These are phyloP conservation scores for Diaporthe amygdali DNA, from an alignment of 2,329 filamentous ascomycete genomes.

Conservation along the genomic window DNA sequence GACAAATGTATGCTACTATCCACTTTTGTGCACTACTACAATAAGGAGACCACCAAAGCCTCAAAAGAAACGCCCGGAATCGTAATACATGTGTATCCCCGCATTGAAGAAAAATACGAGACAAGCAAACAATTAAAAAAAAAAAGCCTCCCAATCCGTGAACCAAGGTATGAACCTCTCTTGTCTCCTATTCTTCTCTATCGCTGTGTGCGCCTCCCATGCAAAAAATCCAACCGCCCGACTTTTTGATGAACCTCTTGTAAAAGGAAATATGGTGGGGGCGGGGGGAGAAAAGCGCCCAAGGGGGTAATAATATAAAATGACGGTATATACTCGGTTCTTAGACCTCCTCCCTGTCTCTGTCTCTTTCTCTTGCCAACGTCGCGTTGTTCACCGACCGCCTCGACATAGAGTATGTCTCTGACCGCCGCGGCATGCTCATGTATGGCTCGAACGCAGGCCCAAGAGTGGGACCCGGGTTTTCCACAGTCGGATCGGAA, in stretches of 20 bases:
- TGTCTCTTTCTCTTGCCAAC: conserved; percentile 4
- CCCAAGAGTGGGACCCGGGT: not conserved
- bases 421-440: conserved; percentile 17
- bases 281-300: not conserved
- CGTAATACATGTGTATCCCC: not conserved
- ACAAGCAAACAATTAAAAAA: not conserved
- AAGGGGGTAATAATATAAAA: not conserved
- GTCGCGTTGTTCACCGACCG: conserved; percentile 17
- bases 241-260: not conserved
- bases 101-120: not conserved
- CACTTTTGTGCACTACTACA: not conserved
- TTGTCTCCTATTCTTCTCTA: not conserved
- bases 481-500: conserved; percentile 2
- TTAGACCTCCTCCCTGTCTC: conserved; percentile 20
- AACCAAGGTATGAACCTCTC: not conserved
- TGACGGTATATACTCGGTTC: not conserved
- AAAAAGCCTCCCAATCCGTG: not conserved
- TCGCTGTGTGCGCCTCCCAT: conserved; percentile 22
- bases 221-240: not conserved
- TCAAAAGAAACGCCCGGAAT: not conserved
- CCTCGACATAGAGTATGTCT: conserved; percentile 25
- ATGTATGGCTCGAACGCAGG: conserved; percentile 12
- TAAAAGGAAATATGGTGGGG: not conserved
- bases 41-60: not conserved
- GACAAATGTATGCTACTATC: not conserved